Conservation (phyloP, 805 yeast genomes). For the Priceomyces haplophilus region DNA sequence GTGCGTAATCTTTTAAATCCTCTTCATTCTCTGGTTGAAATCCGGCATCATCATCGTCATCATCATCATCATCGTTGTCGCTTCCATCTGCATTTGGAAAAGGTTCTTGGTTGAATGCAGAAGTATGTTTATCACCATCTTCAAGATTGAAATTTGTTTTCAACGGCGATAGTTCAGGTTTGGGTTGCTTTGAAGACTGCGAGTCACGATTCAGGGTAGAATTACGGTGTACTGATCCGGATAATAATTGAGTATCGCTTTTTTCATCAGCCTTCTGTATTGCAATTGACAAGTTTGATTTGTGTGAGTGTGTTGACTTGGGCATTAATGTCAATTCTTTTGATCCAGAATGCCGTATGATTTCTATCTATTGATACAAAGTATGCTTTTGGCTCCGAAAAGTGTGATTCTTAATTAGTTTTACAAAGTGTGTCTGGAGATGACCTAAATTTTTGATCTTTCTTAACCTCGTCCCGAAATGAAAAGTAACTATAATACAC, state of each 20-base stretch:
- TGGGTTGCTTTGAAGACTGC: slow-evolving; percentile 32
- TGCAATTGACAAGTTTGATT: slow-evolving; percentile 43
- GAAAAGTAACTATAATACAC: not conserved
- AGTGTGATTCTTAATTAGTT: not conserved
- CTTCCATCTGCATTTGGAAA: too few relatives aligned
- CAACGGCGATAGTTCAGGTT: slow-evolving; percentile 36
- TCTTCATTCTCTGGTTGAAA: slow-evolving; percentile 67
- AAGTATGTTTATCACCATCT: slow-evolving; percentile 9
- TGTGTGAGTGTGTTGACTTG: slow-evolving; percentile 15
- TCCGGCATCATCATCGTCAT: slow-evolving; percentile 22
- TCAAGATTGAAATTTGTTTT: slow-evolving; percentile 31
- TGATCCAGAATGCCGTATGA: not conserved
- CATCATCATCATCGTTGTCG: slow-evolving; percentile 26
- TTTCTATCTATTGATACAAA: not conserved
- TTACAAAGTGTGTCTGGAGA: not conserved
- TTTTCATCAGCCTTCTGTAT: slow-evolving; percentile 34
- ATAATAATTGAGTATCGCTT: slow-evolving; percentile 16
- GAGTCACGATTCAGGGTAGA: slow-evolving; percentile 25
- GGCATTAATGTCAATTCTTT: slow-evolving; percentile 13
- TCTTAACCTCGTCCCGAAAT: not conserved
- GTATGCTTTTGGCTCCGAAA: not conserved
- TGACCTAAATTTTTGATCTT: not conserved
- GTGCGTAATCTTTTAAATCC: slow-evolving; percentile 75
- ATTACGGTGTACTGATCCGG: slow-evolving; percentile 22
- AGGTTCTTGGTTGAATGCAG: slow-evolving; percentile 4